Evolutionary conservation across 2,329 filamentous ascomycete genomes (phyloP).

Genomic region (Calcarisporium arbuscula): DNA sequence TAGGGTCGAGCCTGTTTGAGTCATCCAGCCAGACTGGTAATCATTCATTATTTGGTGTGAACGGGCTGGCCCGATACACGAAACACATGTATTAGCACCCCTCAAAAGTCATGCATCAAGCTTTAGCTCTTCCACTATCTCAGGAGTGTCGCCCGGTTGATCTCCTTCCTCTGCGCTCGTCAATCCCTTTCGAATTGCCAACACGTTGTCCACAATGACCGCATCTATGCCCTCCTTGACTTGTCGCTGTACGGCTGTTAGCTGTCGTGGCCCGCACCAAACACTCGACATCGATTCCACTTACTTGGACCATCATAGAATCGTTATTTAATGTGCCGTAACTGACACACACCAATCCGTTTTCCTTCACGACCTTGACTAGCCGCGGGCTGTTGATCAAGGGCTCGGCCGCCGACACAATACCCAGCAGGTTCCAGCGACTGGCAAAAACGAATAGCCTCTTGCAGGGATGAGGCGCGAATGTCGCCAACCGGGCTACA

Average conservation of each 20-base stretch:
- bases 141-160: too few relatives aligned
- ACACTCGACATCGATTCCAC: too few relatives aligned
- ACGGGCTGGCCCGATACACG: too few relatives aligned
- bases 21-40: too few relatives aligned
- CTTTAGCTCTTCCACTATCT: too few relatives aligned
- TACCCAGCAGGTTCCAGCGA: constrained; percentile 88
- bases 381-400: constrained; percentile 83
- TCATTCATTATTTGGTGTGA: too few relatives aligned
- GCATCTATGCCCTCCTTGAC: constrained; percentile 94
- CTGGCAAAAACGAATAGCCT: constrained; percentile 92
- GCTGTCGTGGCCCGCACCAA: too few relatives aligned
- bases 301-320: constrained; percentile 74
- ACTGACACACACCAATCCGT: constrained; percentile 86
- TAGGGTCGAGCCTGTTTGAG: too few relatives aligned
- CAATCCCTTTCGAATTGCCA: constrained; percentile 86
- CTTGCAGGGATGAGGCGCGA: constrained; percentile 83
- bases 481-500: constrained; percentile 79
- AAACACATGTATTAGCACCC: too few relatives aligned
- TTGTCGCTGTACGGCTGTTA: constrained; percentile 57
- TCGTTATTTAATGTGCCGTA: constrained; percentile 93
- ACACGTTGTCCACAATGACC: constrained; percentile 92
- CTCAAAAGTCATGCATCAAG: too few relatives aligned
- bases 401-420: constrained; percentile 83
- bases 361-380: constrained; percentile 90
- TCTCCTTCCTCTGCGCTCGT: constrained; percentile 46